Evolutionary conservation across 805 yeast genomes (phyloP).

Genomic region (Zygotorulaspora sp.): DNA sequence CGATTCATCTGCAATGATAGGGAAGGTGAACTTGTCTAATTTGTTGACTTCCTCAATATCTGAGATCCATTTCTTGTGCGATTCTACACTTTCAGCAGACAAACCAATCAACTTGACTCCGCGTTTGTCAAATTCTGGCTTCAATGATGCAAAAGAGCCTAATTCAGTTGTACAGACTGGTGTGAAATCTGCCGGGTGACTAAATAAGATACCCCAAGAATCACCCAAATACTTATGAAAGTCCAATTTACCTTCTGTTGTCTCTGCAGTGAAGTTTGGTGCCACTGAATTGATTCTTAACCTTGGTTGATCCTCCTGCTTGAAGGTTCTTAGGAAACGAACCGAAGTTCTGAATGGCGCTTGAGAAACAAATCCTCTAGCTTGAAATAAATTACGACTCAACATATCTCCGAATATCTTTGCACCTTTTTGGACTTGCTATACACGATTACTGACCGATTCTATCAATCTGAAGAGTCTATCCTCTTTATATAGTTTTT

Average conservation of each 20-base stretch:
- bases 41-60: constrained; percentile 81
- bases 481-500: too few species aligned
- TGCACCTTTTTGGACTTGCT: too few species aligned
- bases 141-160: constrained; percentile 87
- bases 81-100: constrained; percentile 76
- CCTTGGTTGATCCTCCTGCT: constrained; percentile 53
- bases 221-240: constrained; percentile 85
- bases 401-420: neutral
- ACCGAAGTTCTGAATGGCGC: constrained; percentile 23
- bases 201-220: constrained; percentile 83
- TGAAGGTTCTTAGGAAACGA: constrained; percentile 44
- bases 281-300: constrained; percentile 77
- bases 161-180: constrained; percentile 96
- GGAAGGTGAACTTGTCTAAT: constrained; percentile 74
- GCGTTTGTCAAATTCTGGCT: constrained; percentile 83
- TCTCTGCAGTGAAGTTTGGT: constrained; percentile 80
- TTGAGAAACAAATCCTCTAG: neutral
- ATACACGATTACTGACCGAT: too few species aligned
- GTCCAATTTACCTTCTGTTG: constrained; percentile 77
- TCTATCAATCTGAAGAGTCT: too few species aligned
- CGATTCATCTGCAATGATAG: constrained; percentile 83
- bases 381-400: constrained; percentile 1
- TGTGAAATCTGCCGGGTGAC: constrained; percentile 95
- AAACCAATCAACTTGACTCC: constrained; percentile 84
- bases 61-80: constrained; percentile 81